phyloP scores from a whole-genome alignment of 2,329 filamentous ascomycete species.

The Colletotrichum simmondsii region DNA sequence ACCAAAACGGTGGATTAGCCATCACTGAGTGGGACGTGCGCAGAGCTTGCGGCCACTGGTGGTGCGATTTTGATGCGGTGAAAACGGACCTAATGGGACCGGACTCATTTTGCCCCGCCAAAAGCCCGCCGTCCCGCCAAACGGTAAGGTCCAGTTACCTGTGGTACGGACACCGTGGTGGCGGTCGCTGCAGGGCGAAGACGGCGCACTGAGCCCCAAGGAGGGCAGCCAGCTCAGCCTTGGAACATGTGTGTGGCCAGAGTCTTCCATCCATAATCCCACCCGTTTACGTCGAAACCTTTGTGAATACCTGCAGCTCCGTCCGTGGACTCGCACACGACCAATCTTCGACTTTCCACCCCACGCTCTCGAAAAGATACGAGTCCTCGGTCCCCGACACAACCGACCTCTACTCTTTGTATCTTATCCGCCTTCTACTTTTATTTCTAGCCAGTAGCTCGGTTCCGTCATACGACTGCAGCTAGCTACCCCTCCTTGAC shows the following conservation, averaged over 20 bases:
- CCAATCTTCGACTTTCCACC: constrained; percentile 5
- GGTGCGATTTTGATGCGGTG: neutral
- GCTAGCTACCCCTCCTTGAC: constrained; percentile 27
- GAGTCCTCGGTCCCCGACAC: constrained; percentile 31
- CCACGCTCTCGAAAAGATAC: constrained; percentile 25
- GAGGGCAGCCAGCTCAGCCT: constrained; percentile 4
- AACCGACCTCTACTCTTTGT: constrained; percentile 20
- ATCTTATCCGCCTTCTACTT: neutral
- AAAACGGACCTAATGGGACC: neutral
- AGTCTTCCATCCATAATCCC: constrained; percentile 13
- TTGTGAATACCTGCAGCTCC: constrained; percentile 24
- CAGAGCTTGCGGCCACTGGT: neutral
- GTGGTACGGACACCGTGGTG: neutral
- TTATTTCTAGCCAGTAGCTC: neutral
- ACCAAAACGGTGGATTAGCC: neutral
- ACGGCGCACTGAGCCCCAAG: neutral
- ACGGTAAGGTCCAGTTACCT: neutral
- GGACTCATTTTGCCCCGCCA: constrained; percentile 1
- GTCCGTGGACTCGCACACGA: constrained; percentile 28
- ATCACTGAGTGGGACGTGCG: neutral
- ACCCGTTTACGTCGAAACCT: constrained; percentile 4
- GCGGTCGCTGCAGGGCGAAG: neutral
- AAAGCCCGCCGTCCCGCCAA: neutral
- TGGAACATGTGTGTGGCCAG: constrained; percentile 31
- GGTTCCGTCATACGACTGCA: constrained; percentile 16